A percentile compares a stretch with the other conserved stretches of the same genome.
These are phyloP conservation scores for Tetraselmis striata DNA, from an alignment of 139 green algal genomes.

Conservation along the genomic window DNA sequence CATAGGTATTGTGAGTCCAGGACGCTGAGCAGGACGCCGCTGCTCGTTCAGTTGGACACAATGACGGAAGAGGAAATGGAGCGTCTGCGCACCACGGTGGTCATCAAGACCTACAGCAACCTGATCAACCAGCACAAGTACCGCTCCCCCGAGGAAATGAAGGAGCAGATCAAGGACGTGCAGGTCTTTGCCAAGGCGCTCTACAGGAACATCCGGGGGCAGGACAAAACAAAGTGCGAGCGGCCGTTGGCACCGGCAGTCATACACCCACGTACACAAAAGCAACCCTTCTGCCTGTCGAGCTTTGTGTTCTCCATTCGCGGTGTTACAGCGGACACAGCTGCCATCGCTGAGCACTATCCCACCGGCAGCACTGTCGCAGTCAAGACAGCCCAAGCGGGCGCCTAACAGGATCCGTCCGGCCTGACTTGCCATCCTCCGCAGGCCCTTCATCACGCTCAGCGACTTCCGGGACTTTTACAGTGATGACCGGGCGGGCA, in stretches of 20 bases:
- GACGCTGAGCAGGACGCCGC: too few species aligned
- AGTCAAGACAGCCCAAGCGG: too few species aligned
- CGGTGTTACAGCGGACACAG: too few species aligned
- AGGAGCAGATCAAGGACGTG: conserved; percentile 17
- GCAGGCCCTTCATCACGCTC: neutral
- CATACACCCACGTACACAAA: too few species aligned
- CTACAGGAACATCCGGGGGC: conserved; percentile 17
- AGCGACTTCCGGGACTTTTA: neutral
- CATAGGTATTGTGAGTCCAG: too few species aligned
- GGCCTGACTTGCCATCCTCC: too few species aligned
- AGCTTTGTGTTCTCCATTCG: too few species aligned
- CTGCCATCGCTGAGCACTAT: too few species aligned
- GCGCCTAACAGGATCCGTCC: too few species aligned
- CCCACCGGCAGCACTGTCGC: too few species aligned
- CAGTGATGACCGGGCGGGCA: neutral
- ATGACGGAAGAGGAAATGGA: conserved; percentile 15
- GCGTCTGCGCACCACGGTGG: conserved; percentile 22
- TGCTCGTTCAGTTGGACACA: neutral
- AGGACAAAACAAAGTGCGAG: neutral
- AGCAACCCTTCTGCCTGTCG: too few species aligned
- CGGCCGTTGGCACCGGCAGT: too few species aligned
- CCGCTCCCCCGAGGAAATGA: conserved; percentile 16
- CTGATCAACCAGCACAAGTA: conserved; percentile 9
- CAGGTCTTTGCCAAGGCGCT: conserved; percentile 22
- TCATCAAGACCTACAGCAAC: conserved; percentile 25